Conservation (phyloP, 2,329 filamentous ascomycete species). For the Fusarium newnesense region DNA sequence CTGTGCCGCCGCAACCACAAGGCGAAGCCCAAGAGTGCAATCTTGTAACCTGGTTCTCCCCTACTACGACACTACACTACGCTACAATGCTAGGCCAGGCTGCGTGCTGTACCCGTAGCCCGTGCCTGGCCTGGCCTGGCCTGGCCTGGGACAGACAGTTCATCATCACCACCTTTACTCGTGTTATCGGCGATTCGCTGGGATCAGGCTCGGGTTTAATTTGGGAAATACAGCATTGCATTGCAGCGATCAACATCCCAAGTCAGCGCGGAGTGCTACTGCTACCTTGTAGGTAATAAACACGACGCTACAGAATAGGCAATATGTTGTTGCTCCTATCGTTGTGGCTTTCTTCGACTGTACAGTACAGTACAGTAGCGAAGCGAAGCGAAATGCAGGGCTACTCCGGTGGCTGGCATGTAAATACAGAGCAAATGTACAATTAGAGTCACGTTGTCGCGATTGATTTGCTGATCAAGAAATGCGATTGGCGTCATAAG, state of each 20-base stretch:
- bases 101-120: slow-evolving; percentile 11
- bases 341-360: not conserved
- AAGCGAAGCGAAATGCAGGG: slow-evolving; percentile 22
- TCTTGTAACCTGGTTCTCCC: slow-evolving; percentile 14
- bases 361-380: not conserved
- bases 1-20: slow-evolving; percentile 27
- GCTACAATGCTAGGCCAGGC: not conserved
- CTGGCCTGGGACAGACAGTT: not conserved
- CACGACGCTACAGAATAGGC: not conserved
- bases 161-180: not conserved
- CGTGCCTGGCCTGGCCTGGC: not conserved
- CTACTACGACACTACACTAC: not conserved
- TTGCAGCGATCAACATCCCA: slow-evolving; percentile 4
- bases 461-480: not conserved
- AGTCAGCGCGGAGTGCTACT: slow-evolving; percentile 25
- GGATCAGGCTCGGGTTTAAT: slow-evolving; percentile 15
- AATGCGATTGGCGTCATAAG: slow-evolving; percentile 25
- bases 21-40: slow-evolving; percentile 15
- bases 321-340: not conserved
- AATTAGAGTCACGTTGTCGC: slow-evolving; percentile 8
- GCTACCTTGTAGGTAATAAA: slow-evolving; percentile 1
- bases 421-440: not conserved
- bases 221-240: slow-evolving; percentile 20
- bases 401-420: slow-evolving; percentile 11
- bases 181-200: slow-evolving; percentile 9